phyloP scores from a whole-genome alignment of 805 yeast genomes.

The Saturnispora zaruensis region DNA sequence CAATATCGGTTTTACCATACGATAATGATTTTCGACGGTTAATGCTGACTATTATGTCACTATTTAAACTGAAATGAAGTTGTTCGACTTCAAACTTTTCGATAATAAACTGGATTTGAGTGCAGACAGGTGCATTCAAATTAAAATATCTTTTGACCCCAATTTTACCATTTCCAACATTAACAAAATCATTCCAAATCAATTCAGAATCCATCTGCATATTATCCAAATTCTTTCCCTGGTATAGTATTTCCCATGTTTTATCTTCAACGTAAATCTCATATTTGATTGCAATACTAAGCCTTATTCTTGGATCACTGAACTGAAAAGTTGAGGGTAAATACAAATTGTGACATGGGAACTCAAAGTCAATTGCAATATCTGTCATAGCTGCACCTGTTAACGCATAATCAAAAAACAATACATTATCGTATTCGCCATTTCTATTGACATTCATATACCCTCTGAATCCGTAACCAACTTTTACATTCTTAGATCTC shows the following conservation, averaged over 20 bases:
- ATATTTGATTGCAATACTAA: background rate
- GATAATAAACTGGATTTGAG: slow-evolving; percentile 1
- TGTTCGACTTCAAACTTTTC: slow-evolving; percentile 2
- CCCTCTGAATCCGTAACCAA: slow-evolving; percentile 3
- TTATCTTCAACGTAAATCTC: background rate
- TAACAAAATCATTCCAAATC: slow-evolving; percentile 1
- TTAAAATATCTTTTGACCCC: slow-evolving; percentile 1
- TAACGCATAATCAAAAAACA: slow-evolving; percentile 2
- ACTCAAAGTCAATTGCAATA: slow-evolving; percentile 3
- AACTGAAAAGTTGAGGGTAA: slow-evolving; percentile 3
- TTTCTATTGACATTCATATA: slow-evolving; percentile 1
- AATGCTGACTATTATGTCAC: background rate
- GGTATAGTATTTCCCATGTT: background rate
- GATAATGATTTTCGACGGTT: background rate
- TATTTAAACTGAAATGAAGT: slow-evolving; percentile 1
- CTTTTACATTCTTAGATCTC: background rate
- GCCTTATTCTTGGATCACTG: slow-evolving; percentile 3
- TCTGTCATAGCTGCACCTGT: background rate
- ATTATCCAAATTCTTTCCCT: slow-evolving; percentile 5
- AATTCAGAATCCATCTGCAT: background rate
- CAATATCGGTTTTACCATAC: background rate
- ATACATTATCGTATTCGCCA: slow-evolving; percentile 1
- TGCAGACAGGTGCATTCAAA: slow-evolving; percentile 1
- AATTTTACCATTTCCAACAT: background rate
- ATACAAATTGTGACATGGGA: slow-evolving; percentile 8